These are phyloP conservation scores for Colletotrichum sp. DNA, from an alignment of 2,329 filamentous ascomycete species.

Conservation along the genomic window DNA sequence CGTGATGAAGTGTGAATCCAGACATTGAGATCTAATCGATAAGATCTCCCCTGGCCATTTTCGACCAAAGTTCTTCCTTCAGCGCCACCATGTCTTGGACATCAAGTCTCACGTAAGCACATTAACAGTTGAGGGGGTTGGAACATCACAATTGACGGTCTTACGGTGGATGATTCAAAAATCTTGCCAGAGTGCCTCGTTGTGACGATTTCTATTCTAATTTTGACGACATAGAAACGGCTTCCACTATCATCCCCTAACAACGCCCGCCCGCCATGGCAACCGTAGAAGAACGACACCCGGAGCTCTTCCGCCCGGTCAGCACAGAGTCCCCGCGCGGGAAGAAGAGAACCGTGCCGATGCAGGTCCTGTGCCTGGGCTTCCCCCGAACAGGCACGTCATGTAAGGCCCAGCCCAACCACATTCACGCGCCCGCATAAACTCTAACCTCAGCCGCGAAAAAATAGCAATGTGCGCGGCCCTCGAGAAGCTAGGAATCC, in stretches of 20 bases:
- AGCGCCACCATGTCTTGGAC: background rate
- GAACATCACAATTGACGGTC: background rate
- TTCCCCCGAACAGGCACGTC: conserved; percentile 26
- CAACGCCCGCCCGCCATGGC: conserved; percentile 10
- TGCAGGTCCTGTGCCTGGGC: conserved; percentile 25
- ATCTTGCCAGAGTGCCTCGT: background rate
- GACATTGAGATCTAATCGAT: background rate
- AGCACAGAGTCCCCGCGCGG: conserved; percentile 22
- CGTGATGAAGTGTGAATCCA: no score
- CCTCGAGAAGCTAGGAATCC: conserved; percentile 20
- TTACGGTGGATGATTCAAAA: no score
- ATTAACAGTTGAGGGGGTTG: background rate
- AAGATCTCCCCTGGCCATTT: background rate
- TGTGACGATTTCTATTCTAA: background rate
- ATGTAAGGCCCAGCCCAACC: conserved; percentile 2
- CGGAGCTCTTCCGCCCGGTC: conserved; percentile 25
- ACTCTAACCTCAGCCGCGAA: background rate
- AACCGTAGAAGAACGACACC: conserved; percentile 22
- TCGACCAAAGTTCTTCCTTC: background rate
- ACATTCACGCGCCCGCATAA: background rate
- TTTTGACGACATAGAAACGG: background rate
- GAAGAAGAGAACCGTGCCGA: conserved; percentile 21
- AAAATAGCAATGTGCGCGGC: conserved; percentile 22
- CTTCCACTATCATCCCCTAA: background rate
- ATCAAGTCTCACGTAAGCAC: background rate